Percentiles rank a stretch among this genome's conserved stretches.
These are phyloP conservation scores for Exophiala viscosa DNA, from an alignment of 2,329 filamentous ascomycete species.

Conservation along the genomic window DNA sequence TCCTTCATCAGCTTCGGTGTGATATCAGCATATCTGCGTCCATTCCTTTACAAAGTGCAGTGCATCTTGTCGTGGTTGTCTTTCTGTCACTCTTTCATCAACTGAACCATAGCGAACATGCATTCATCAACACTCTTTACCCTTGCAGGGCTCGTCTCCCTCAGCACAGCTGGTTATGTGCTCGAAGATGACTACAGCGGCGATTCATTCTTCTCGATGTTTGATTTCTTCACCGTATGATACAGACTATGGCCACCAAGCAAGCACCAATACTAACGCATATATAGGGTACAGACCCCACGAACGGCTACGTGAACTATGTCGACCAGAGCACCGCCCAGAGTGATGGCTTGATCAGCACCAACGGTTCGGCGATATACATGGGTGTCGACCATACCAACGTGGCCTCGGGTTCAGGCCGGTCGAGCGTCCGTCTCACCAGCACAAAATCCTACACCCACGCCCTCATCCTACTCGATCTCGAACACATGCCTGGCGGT, in stretches of 20 bases:
- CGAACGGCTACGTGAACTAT: constrained; percentile 70
- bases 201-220: constrained; percentile 50
- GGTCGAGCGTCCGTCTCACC: constrained; percentile 66
- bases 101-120: constrained; percentile 20
- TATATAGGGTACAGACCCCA: constrained; percentile 59
- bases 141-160: constrained; percentile 23
- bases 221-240: constrained; percentile 50
- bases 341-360: constrained; percentile 56
- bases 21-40: constrained; percentile 1
- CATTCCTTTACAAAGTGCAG: constrained; percentile 3
- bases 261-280: background rate
- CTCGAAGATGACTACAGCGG: constrained; percentile 49
- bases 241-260: background rate
- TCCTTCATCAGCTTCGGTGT: background rate
- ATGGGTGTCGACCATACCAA: constrained; percentile 67
- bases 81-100: constrained; percentile 5
- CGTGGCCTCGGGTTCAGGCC: constrained; percentile 54
- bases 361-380: constrained; percentile 55
- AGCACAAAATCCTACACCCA: constrained; percentile 62
- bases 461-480: constrained; percentile 68
- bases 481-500: constrained; percentile 68
- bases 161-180: constrained; percentile 37
- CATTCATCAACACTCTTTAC: constrained; percentile 22
- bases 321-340: constrained; percentile 58
- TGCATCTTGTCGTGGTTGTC: background rate